phyloP scores from a whole-genome alignment of 768 basidiomycete species.

The Tricholoma matsutake region DNA sequence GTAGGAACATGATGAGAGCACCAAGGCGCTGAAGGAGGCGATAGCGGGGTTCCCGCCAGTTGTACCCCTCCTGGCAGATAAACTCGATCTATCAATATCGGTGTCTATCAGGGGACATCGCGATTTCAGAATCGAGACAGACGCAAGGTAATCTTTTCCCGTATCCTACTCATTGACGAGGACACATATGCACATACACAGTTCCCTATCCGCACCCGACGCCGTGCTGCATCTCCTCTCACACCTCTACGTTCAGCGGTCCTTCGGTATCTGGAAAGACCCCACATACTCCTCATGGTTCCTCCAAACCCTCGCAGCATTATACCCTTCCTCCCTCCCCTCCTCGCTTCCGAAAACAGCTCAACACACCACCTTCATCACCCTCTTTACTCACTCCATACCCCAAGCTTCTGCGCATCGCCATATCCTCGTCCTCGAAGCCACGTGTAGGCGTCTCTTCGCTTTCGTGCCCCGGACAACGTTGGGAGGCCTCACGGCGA shows the following conservation, averaged over 20 bases:
- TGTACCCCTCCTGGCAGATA: constrained; percentile 81
- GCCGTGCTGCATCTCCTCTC: constrained; percentile 74
- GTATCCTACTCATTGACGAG: not conserved
- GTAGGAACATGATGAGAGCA: constrained; percentile 58
- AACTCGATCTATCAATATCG: constrained; percentile 69
- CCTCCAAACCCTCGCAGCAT: constrained; percentile 44
- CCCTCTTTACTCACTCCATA: constrained; percentile 36
- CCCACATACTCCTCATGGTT: constrained; percentile 66
- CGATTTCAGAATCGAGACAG: constrained; percentile 69
- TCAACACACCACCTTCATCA: constrained; percentile 30
- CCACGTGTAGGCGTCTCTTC: constrained; percentile 54
- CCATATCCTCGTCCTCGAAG: constrained; percentile 74
- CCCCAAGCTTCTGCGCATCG: constrained; percentile 61
- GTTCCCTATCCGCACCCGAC: constrained; percentile 37
- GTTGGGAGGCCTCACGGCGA: constrained; percentile 37
- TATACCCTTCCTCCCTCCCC: constrained; percentile 39
- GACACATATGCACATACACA: constrained; percentile 12
- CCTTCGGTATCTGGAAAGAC: constrained; percentile 80
- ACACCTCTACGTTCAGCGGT: constrained; percentile 84
- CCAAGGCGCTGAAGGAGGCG: constrained; percentile 68
- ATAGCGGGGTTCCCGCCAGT: constrained; percentile 77
- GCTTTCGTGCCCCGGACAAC: constrained; percentile 68
- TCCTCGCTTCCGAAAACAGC: constrained; percentile 33
- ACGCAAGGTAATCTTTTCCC: constrained; percentile 50
- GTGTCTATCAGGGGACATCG: constrained; percentile 53